phyloP scores from a whole-genome alignment of 805 yeast genomes.

The Geotrichum ghanense region DNA sequence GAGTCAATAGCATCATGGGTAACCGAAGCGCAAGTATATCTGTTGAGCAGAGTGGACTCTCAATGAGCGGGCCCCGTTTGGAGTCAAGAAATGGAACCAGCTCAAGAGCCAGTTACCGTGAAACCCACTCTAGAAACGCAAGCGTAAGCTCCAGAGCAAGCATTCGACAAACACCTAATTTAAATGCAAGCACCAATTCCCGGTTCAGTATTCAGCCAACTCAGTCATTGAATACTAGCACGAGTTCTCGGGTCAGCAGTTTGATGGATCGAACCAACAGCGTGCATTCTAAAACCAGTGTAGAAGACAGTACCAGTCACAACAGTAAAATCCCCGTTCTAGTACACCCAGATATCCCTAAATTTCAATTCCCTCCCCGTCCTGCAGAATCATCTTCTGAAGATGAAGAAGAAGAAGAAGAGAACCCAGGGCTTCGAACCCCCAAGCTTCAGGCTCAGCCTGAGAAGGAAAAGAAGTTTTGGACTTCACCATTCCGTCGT shows the following conservation, averaged over 20 bases:
- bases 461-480: constrained; percentile 17
- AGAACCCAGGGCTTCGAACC: not conserved
- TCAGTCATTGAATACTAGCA: not conserved
- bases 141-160: constrained; percentile 45
- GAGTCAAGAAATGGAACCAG: not conserved
- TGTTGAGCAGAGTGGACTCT: not conserved
- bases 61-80: not conserved
- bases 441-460: not conserved
- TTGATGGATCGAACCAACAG: not conserved
- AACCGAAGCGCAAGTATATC: too few species aligned
- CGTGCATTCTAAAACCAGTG: not conserved
- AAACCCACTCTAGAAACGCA: constrained; percentile 27
- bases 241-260: not conserved
- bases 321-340: not conserved
- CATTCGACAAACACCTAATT: constrained; percentile 23
- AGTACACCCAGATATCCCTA: not conserved
- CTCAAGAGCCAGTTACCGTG: not conserved
- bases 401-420: not conserved
- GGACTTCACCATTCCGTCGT: constrained; percentile 35
- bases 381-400: not conserved
- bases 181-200: not conserved
- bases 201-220: not conserved
- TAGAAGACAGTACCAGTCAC: not conserved
- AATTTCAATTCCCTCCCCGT: not conserved
- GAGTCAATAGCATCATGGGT: too few species aligned